phyloP scores from a whole-genome alignment of 2,329 filamentous ascomycete genomes.

The Calonectria montana region DNA sequence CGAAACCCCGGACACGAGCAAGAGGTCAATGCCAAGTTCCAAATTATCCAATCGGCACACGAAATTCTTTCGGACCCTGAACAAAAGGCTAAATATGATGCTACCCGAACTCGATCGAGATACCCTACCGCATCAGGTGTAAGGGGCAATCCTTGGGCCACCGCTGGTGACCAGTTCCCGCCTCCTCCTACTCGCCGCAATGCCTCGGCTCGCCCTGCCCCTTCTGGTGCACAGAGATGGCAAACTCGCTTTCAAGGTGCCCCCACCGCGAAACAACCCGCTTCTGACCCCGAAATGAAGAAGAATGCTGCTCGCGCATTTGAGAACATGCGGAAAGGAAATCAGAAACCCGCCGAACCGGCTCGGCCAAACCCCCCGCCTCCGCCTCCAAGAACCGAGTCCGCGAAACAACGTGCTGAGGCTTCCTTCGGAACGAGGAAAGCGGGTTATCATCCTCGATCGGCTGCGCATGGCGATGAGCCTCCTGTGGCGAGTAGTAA shows the following conservation, averaged over 20 bases:
- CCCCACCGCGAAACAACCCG: slow-evolving; percentile 55
- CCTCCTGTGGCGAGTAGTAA: slow-evolving; percentile 62
- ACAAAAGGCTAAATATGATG: slow-evolving; percentile 65
- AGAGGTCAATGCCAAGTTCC: slow-evolving; percentile 85
- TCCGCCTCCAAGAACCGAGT: slow-evolving; percentile 61
- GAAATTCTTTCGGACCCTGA: slow-evolving; percentile 73
- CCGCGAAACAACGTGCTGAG: slow-evolving; percentile 64
- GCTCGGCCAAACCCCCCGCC: slow-evolving; percentile 47
- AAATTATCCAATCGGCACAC: slow-evolving; percentile 86
- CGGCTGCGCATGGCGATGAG: slow-evolving; percentile 62
- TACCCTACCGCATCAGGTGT: slow-evolving; percentile 65
- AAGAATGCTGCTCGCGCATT: slow-evolving; percentile 56
- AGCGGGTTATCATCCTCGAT: slow-evolving; percentile 61
- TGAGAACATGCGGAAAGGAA: slow-evolving; percentile 56
- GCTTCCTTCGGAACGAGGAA: slow-evolving; percentile 65
- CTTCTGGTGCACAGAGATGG: slow-evolving; percentile 59
- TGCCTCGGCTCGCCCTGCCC: slow-evolving; percentile 29
- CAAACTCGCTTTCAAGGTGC: slow-evolving; percentile 55
- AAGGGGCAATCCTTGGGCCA: slow-evolving; percentile 67
- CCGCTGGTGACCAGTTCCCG: slow-evolving; percentile 61
- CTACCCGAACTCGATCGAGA: slow-evolving; percentile 53
- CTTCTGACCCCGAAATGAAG: slow-evolving; percentile 50
- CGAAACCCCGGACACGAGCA: slow-evolving; percentile 86
- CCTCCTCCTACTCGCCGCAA: slow-evolving; percentile 61
- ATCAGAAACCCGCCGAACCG: slow-evolving; percentile 41